Evolutionary conservation across 257 asterid species (phyloP), one percentile per base, ranked within the genome.

Genomic region (Capsicum pubescens): DNA sequence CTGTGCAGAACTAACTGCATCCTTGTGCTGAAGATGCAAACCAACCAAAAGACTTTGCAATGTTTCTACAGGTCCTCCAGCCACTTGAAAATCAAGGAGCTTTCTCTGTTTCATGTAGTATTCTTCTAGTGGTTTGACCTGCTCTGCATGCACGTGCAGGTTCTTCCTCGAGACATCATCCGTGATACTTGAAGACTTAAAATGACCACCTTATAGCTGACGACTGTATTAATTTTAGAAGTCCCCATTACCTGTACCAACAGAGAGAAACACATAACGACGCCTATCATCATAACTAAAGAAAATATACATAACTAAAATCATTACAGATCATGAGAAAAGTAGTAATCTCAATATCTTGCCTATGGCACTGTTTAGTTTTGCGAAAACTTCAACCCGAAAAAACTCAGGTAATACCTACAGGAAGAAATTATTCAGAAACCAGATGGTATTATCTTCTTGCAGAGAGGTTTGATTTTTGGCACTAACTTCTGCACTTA

Each of bases 11-110:
- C 84, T 85, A 84, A 88, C 85, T 48, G 82, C 88, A 83, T 84
- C 90, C 89, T 88, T 87, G 88, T 92, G 93, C 85, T 87, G 94
- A 83, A 96, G 97, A 89, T 93, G 98, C 90, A 96, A 85, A 70
- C 98, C 94, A 80, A 97, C 97, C 91, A 96, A 88, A 68, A 96
- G 95, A 69, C 98, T 95, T 83, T 90, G 93, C 98, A 98, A 96
- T 76, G 95, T 85, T 66, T 94, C 98, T 54, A 89, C 94, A 42
- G 97, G 92, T 42, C 90, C 93, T 63, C 92, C 95, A 2, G 91
- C 91, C 82, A 93, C 93, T 63, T 90, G 92, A 89, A 93, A 94
- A 85, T 93, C 93, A 3, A 96, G 88, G 86, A 94, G 97, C 91
- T 96, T 96, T 92, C 87, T 90, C 90, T 92, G 98, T 64, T 90